Percentiles rank a stretch among this genome's conserved stretches.
Evolutionary conservation across 2,329 filamentous ascomycete species (phyloP).

Genomic region (Cryphonectria radicalis): DNA sequence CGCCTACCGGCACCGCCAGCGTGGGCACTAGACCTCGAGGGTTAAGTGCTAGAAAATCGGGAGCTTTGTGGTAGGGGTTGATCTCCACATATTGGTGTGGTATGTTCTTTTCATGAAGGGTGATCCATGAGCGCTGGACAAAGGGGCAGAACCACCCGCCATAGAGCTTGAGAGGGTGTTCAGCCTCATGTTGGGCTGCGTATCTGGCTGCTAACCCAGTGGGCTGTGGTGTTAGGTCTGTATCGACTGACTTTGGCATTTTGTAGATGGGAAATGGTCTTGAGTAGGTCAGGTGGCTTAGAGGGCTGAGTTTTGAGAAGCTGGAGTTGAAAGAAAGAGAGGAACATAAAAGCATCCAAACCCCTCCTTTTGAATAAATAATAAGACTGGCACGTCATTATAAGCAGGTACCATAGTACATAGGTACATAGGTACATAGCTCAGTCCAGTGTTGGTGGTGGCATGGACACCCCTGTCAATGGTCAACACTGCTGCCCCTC

Average conservation of each 20-base stretch:
- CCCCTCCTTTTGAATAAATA: neutral
- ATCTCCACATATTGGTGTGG: slow-evolving; percentile 78
- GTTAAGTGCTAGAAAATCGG: slow-evolving; percentile 71
- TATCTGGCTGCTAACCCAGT: slow-evolving; percentile 55
- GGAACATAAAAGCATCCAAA: too few relatives aligned
- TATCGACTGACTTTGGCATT: slow-evolving; percentile 52
- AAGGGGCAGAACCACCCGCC: slow-evolving; percentile 76
- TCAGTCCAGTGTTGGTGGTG: neutral
- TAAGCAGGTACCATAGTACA: neutral
- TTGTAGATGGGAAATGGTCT: slow-evolving; percentile 12
- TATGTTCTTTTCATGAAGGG: slow-evolving; percentile 73
- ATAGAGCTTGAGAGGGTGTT: slow-evolving; percentile 67
- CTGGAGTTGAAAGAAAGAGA: neutral
- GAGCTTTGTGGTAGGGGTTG: slow-evolving; percentile 76
- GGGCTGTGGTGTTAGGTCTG: slow-evolving; percentile 49
- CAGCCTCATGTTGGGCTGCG: slow-evolving; percentile 49
- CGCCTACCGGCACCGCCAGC: slow-evolving; percentile 52
- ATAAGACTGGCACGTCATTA: neutral
- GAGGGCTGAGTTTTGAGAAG: neutral
- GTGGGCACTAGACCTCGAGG: slow-evolving; percentile 78
- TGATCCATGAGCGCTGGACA: slow-evolving; percentile 74
- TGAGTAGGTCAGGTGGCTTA: neutral
- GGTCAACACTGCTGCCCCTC: neutral
- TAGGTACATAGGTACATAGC: neutral
- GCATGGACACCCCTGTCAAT: neutral